A percentile compares a stretch with the other conserved stretches of the same genome.
Evolutionary conservation across 768 basidiomycete species (phyloP).

Genomic region (Clathrus columnatus): DNA sequence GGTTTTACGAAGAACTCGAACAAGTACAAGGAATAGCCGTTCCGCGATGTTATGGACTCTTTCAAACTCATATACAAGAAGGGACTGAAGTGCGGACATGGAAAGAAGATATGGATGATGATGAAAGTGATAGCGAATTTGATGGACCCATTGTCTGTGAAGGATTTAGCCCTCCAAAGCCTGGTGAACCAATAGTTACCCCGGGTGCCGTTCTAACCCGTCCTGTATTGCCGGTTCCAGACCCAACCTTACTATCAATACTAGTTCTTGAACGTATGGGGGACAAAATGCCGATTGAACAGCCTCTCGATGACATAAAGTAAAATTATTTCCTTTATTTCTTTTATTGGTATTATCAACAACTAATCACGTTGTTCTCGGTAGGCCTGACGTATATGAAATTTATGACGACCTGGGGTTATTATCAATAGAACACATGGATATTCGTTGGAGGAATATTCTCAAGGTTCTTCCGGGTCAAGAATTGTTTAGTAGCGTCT

Average conservation of each 20-base stretch:
- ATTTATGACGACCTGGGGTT: not conserved
- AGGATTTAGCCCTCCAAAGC: no score
- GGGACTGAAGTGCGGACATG: not conserved
- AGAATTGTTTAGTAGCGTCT: not conserved
- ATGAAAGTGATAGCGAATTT: no score
- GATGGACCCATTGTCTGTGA: no score
- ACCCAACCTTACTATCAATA: no score
- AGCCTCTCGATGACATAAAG: not conserved
- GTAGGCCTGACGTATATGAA: not conserved
- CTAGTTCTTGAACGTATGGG: not conserved
- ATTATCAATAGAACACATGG: not conserved
- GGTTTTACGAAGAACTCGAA: slow-evolving; percentile 12
- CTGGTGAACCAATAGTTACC: not conserved
- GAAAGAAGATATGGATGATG: not conserved
- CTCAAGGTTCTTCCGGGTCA: not conserved
- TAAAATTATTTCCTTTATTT: no score
- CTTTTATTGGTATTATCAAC: not conserved
- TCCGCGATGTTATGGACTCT: slow-evolving; percentile 8
- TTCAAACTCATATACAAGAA: not conserved
- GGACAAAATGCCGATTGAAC: not conserved
- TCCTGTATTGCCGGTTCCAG: no score
- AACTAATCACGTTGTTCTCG: not conserved
- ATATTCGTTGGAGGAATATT: not conserved
- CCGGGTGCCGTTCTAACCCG: no score
- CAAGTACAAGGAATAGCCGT: slow-evolving; percentile 5